phyloP scores from a whole-genome alignment of 768 basidiomycete species.

The Aureoboletus auriporus region DNA sequence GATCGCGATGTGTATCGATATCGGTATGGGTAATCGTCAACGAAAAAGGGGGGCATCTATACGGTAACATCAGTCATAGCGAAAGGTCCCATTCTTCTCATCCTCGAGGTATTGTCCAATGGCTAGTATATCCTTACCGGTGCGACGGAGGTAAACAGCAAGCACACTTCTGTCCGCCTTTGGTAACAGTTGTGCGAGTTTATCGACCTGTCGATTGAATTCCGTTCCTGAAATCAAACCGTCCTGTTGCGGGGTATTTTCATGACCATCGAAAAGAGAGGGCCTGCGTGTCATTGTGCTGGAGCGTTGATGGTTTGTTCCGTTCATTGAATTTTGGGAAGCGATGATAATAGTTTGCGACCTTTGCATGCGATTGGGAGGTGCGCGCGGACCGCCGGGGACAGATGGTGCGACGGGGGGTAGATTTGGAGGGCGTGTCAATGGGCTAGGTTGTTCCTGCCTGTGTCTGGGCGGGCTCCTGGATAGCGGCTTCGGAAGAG shows the following conservation, averaged over 20 bases:
- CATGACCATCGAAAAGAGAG: slow-evolving; percentile 28
- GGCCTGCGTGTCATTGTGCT: slow-evolving; percentile 27
- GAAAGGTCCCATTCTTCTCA: slow-evolving; percentile 68
- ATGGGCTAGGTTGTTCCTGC: slow-evolving; percentile 22
- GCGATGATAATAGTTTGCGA: slow-evolving; percentile 62
- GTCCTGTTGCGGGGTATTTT: slow-evolving; percentile 5
- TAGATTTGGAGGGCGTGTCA: slow-evolving; percentile 27
- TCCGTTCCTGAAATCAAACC: slow-evolving; percentile 32
- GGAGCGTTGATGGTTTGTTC: slow-evolving; percentile 24
- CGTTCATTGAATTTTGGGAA: slow-evolving; percentile 24
- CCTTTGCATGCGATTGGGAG: slow-evolving; percentile 56
- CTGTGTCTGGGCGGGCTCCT: slow-evolving; percentile 33
- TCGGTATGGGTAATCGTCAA: slow-evolving; percentile 2
- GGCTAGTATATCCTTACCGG: slow-evolving; percentile 80
- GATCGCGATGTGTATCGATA: slow-evolving; percentile 7
- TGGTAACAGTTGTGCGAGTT: slow-evolving; percentile 65
- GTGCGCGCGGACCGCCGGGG: slow-evolving; percentile 73
- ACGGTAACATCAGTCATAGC: slow-evolving; percentile 27
- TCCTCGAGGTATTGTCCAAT: slow-evolving; percentile 85
- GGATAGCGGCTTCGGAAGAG: slow-evolving; percentile 33
- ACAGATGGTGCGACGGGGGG: slow-evolving; percentile 43
- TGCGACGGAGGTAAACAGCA: slow-evolving; percentile 65
- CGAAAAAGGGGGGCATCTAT: slow-evolving; percentile 2
- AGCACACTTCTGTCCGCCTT: slow-evolving; percentile 66
- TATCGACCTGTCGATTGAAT: slow-evolving; percentile 67